phyloP scores from a whole-genome alignment of 2,329 filamentous ascomycete species.

The Massarina eburnea region DNA sequence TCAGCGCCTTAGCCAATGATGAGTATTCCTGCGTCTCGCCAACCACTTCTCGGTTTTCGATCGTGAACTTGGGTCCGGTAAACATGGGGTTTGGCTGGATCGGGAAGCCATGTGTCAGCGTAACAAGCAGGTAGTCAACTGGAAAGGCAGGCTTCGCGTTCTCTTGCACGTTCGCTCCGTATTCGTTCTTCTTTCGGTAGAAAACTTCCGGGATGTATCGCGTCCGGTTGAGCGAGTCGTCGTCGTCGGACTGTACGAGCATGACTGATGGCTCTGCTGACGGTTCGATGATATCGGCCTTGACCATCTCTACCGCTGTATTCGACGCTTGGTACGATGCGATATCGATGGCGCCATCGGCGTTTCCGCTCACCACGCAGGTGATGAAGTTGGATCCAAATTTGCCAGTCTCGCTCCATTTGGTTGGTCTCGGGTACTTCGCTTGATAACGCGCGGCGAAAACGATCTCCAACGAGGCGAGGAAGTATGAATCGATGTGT shows the following conservation, averaged over 20 bases:
- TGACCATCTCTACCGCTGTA: slow-evolving; percentile 94
- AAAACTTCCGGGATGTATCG: slow-evolving; percentile 98
- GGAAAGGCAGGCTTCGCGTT: slow-evolving; percentile 96
- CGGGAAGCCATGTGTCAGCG: slow-evolving; percentile 94
- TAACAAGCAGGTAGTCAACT: slow-evolving; percentile 94
- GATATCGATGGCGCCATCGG: slow-evolving; percentile 82
- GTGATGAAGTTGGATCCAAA: slow-evolving; percentile 98
- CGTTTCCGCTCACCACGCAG: slow-evolving; percentile 91
- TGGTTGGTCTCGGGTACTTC: slow-evolving; percentile 83
- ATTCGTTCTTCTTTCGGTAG: slow-evolving; percentile 93
- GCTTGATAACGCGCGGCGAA: slow-evolving; percentile 89
- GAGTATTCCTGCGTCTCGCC: slow-evolving; percentile 82
- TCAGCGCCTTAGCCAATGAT: slow-evolving; percentile 67
- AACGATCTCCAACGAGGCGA: slow-evolving; percentile 87
- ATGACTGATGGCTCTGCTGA: slow-evolving; percentile 91
- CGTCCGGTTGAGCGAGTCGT: slow-evolving; percentile 67
- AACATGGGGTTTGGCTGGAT: slow-evolving; percentile 77
- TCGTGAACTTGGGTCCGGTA: slow-evolving; percentile 71
- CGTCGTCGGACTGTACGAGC: slow-evolving; percentile 91
- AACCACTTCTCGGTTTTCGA: slow-evolving; percentile 87
- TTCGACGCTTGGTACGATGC: slow-evolving; percentile 95
- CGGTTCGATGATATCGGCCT: slow-evolving; percentile 90
- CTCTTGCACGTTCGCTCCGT: slow-evolving; percentile 93
- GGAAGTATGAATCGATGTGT: slow-evolving; percentile 91
- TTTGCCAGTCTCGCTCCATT: slow-evolving; percentile 92